These are phyloP conservation scores for Colletotrichum truncatum DNA, from an alignment of 2,329 filamentous ascomycete genomes.

Conservation along the genomic window DNA sequence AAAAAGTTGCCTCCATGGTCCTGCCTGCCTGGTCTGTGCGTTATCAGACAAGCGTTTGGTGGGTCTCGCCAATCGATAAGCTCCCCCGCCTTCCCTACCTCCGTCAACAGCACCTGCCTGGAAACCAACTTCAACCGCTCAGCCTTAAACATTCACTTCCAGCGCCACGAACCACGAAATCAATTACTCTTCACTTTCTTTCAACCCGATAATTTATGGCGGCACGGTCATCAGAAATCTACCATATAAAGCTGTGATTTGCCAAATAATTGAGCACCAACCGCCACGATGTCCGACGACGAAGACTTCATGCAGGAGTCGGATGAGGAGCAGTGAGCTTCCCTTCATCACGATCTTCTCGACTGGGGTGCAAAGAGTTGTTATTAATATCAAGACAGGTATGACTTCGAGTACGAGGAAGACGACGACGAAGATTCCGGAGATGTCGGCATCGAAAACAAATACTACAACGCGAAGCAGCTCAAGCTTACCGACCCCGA, in stretches of 20 bases:
- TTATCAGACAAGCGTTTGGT: not conserved
- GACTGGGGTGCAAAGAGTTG: not conserved
- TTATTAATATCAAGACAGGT: slow-evolving; percentile 53
- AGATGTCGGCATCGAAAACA: slow-evolving; percentile 97
- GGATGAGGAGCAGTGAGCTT: slow-evolving; percentile 53
- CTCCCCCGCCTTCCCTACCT: slow-evolving; percentile 20
- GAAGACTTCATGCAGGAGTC: slow-evolving; percentile 60
- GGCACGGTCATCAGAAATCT: too few relatives aligned
- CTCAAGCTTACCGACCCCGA: slow-evolving; percentile 88
- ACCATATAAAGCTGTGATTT: too few relatives aligned
- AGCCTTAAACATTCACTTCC: not conserved
- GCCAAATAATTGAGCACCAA: not conserved
- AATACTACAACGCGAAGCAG: slow-evolving; percentile 99
- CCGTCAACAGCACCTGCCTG: slow-evolving; percentile 12
- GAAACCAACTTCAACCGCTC: not conserved
- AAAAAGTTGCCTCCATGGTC: slow-evolving; percentile 26
- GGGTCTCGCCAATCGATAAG: slow-evolving; percentile 31
- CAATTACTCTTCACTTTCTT: too few relatives aligned
- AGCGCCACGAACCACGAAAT: too few relatives aligned
- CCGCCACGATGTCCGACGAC: slow-evolving; percentile 58
- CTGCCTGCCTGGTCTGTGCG: slow-evolving; percentile 12
- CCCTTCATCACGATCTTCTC: not conserved
- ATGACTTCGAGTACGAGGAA: slow-evolving; percentile 97
- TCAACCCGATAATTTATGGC: too few relatives aligned
- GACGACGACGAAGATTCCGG: slow-evolving; percentile 88